Percentiles rank a stretch among this genome's conserved stretches.
These are phyloP conservation scores for Coemansia guatemalensis DNA, from an alignment of 192 early-diverging fungal species.

Conservation along the genomic window DNA sequence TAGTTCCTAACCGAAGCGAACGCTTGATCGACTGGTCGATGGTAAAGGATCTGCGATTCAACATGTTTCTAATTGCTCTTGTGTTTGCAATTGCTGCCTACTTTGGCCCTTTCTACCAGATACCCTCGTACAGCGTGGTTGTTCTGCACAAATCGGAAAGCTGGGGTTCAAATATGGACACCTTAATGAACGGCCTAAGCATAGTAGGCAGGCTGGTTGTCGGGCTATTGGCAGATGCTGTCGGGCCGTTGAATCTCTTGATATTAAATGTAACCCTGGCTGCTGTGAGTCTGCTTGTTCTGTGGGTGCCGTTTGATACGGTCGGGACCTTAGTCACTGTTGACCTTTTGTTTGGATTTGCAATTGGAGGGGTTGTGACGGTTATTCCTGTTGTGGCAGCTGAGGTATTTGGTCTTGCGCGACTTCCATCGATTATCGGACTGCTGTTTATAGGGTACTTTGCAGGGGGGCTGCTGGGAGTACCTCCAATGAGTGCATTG, in stretches of 20 bases:
- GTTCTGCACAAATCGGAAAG: slow-evolving; percentile 45
- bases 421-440: slow-evolving; percentile 48
- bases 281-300: slow-evolving; percentile 29
- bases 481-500: slow-evolving; percentile 49
- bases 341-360: slow-evolving; percentile 44
- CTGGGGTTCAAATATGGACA: slow-evolving; percentile 55
- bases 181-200: slow-evolving; percentile 50
- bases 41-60: slow-evolving; percentile 43
- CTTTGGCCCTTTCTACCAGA: slow-evolving; percentile 53
- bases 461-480: slow-evolving; percentile 42
- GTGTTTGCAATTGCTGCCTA: slow-evolving; percentile 47
- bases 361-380: slow-evolving; percentile 45
- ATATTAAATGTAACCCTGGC: slow-evolving; percentile 33
- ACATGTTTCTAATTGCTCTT: slow-evolving; percentile 30
- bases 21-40: slow-evolving; percentile 43
- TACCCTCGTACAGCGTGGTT: slow-evolving; percentile 50
- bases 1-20: slow-evolving; percentile 39
- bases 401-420: slow-evolving; percentile 42
- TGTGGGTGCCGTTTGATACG: slow-evolving; percentile 49
- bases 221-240: slow-evolving; percentile 37
- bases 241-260: slow-evolving; percentile 44
- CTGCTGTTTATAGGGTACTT: slow-evolving; percentile 48
- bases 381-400: slow-evolving; percentile 52
- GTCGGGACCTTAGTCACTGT: slow-evolving; percentile 34
- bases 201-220: slow-evolving; percentile 43